A percentile compares a stretch with the other conserved stretches of the same genome.
These are phyloP conservation scores for Aspergillus chevalieri DNA, from an alignment of 2,329 filamentous ascomycete genomes.

Conservation along the genomic window DNA sequence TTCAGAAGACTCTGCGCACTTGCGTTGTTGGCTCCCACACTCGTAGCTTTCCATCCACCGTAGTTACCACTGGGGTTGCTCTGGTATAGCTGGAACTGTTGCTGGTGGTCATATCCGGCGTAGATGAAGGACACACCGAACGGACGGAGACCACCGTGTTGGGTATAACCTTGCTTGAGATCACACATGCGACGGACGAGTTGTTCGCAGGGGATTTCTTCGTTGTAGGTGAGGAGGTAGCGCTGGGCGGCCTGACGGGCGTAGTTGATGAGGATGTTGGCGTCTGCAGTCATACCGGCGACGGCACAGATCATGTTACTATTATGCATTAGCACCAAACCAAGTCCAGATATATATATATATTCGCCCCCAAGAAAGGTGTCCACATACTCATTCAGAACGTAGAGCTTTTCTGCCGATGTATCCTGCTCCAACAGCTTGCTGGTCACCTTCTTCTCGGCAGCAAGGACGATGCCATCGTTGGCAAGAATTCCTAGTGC, in stretches of 20 bases:
- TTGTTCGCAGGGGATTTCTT: conserved; percentile 99
- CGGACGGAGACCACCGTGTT: conserved; percentile 94
- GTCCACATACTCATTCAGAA: conserved; percentile 79
- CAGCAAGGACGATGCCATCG: conserved; percentile 96
- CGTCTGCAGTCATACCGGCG: conserved; percentile 97
- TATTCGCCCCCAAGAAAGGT: too few species aligned
- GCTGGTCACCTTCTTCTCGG: conserved; percentile 97
- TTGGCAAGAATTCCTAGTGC: conserved; percentile 94
- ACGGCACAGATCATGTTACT: conserved; percentile 99
- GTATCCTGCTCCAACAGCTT: conserved; percentile 99
- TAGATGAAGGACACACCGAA: conserved; percentile 99
- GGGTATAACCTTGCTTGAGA: conserved; percentile 97
- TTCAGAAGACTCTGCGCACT: conserved; percentile 95
- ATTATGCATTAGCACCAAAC: conserved; percentile 12
- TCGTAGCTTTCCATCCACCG: conserved; percentile 98
- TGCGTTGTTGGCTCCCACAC: conserved; percentile 95
- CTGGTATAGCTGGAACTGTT: conserved; percentile 97
- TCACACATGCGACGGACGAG: conserved; percentile 94
- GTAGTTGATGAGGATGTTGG: conserved; percentile 99
- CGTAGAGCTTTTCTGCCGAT: conserved; percentile 99
- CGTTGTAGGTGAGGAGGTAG: conserved; percentile 98
- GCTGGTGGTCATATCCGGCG: conserved; percentile 90
- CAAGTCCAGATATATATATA: background rate
- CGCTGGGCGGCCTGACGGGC: conserved; percentile 93
- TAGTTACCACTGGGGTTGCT: conserved; percentile 99